A percentile compares a stretch with the other conserved stretches of the same genome.
Conservation (phyloP, 2,329 filamentous ascomycete genomes). For the Alternaria sp. region DNA sequence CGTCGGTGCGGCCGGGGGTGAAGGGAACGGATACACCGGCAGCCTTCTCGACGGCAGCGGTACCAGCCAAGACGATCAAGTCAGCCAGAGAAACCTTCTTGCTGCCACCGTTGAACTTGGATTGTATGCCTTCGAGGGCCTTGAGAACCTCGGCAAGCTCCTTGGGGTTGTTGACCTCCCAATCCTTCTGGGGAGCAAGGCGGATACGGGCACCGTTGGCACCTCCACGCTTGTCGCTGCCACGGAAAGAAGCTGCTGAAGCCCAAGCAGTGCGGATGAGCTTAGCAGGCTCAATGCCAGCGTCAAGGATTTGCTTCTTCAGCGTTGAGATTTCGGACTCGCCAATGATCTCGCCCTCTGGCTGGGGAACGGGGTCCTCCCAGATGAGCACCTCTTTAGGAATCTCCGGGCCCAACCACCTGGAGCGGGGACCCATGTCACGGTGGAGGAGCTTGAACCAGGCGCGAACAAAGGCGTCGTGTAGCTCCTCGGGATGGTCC, state of each 20-base stretch:
- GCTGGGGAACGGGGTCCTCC: conserved; percentile 74
- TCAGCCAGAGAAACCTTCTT: conserved; percentile 83
- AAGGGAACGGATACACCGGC: conserved; percentile 71
- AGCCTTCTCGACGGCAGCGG: conserved; percentile 75
- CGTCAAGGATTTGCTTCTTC: conserved; percentile 71
- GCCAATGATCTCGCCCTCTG: conserved; percentile 64
- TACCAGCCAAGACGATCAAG: conserved; percentile 76
- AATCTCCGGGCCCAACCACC: conserved; percentile 77
- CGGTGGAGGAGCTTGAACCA: conserved; percentile 88
- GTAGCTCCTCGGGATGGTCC: conserved; percentile 71
- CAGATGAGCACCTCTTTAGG: conserved; percentile 73
- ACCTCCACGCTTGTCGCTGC: conserved; percentile 80
- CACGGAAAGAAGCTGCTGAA: conserved; percentile 49
- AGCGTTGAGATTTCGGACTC: conserved; percentile 68
- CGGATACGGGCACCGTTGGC: conserved; percentile 82
- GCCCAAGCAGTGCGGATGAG: conserved; percentile 61
- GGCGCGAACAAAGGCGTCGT: conserved; percentile 72
- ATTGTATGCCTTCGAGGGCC: conserved; percentile 69
- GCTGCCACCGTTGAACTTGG: conserved; percentile 67
- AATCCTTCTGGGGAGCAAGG: conserved; percentile 73
- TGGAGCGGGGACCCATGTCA: conserved; percentile 74
- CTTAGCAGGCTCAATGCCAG: conserved; percentile 66
- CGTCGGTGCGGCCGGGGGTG: conserved; percentile 74
- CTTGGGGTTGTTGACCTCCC: conserved; percentile 75
- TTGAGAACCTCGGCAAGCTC: conserved; percentile 68